Evolutionary conservation across 2,329 filamentous ascomycete species (phyloP).

Genomic region (Teratosphaeria epicoccoides): DNA sequence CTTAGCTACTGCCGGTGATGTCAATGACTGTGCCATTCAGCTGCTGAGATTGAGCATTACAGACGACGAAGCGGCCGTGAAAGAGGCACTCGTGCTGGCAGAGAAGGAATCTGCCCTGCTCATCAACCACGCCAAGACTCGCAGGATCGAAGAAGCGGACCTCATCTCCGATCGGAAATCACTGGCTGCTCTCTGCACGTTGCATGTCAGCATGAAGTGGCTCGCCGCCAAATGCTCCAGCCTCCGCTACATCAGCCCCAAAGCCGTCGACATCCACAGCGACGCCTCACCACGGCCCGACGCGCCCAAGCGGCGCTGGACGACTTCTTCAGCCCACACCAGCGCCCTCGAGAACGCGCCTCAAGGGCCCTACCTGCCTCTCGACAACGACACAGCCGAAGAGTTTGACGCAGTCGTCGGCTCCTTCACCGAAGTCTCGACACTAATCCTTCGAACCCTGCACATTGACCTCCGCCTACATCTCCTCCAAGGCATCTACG

Average conservation of each 20-base stretch:
- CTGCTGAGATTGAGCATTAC: constrained; percentile 41
- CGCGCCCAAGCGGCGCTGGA: constrained; percentile 65
- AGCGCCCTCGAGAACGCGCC: constrained; percentile 16
- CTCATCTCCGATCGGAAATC: constrained; percentile 84
- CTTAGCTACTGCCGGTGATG: constrained; percentile 47
- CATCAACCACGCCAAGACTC: constrained; percentile 44
- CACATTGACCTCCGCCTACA: constrained; percentile 83
- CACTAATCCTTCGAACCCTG: constrained; percentile 69
- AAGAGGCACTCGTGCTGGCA: constrained; percentile 49
- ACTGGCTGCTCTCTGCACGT: constrained; percentile 70
- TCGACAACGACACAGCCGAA: constrained; percentile 75
- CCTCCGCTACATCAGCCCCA: constrained; percentile 69
- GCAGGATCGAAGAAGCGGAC: constrained; percentile 61
- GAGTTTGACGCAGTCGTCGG: constrained; percentile 80
- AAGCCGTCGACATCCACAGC: constrained; percentile 55
- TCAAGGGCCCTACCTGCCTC: constrained; percentile 69
- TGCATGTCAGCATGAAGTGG: constrained; percentile 99
- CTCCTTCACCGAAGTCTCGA: constrained; percentile 71
- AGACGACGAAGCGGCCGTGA: constrained; percentile 42
- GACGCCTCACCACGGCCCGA: constrained; percentile 20
- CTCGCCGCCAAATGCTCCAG: constrained; percentile 71
- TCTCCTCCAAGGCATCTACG: constrained; percentile 66
- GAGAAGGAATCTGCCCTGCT: constrained; percentile 47
- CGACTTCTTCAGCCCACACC: constrained; percentile 48
- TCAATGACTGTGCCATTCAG: constrained; percentile 59